Base-by-base conservation (phyloP, 371 early-diverging fungal genomes). In the Mucor saturninus region DNA sequence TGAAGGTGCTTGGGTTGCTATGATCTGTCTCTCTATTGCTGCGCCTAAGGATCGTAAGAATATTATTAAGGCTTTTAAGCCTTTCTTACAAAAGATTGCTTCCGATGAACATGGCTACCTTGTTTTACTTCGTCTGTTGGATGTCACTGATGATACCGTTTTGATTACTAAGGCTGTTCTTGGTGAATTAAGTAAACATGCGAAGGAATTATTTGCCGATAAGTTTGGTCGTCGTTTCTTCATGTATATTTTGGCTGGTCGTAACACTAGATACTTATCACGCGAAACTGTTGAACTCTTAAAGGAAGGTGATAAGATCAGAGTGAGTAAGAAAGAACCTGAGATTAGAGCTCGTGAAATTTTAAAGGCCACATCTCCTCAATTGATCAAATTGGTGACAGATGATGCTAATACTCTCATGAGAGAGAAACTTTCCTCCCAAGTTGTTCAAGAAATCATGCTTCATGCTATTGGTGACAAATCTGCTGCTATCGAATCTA, bases 111-210 rank as follows among this genome's bases (percentile, higher is more conserved):
- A 94, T 69, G 98, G 96, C 14, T 90, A 95, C 62, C 76, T 92
- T 55, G 95, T 95, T 3, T 77, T 98, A 57, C 67, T 96, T 8
- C 84, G 90, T 51, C 74, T 90, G 51, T 86, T 97, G 69, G 96
- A 95, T 73, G 89, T 89, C 43, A 87, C 95, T 38, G 98, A 98
- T 77, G 98, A 98, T 80, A 98, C 97, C 10, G 94, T 94, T n/a
- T 73, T 95, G 49, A 77, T 94, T 51, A 72, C 75, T 59, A 95
- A 95, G 72, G 77, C 88, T 21, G 81, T 96, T 53, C 59, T 96
- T 50, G 76, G 80, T 40, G 92, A 84, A 75, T 74, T 85, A 42
- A 65, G 73, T 64, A 86, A 89, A 67, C 74, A 79, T 67, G 74
- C 86, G 60, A 72, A 73, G 31, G 83, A 84, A 39, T 71, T 93